Base-by-base conservation (phyloP, 2,329 filamentous ascomycete species). In the Aspergillus spinulosporus region DNA sequence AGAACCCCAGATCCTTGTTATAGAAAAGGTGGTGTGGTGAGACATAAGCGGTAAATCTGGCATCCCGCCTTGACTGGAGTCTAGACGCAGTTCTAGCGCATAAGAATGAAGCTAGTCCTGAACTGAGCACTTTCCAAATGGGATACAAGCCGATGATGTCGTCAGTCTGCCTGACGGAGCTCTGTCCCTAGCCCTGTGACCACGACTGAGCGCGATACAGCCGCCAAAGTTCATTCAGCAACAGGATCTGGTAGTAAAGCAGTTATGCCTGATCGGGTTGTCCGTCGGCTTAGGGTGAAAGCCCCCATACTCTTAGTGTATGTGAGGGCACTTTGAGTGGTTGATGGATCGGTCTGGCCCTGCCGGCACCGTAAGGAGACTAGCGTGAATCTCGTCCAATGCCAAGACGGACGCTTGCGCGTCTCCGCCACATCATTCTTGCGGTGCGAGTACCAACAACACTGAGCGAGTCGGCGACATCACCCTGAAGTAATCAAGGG, bases 401-500 rank as follows among this genome's bases (percentile, higher is more conserved):
- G 69, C 70, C 71, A 73, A 72, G 71, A 69, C 66, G 68, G 66
- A 68, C 64, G 70, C 69, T 73, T 73, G 70, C 70, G 70, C 69
- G 70, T 72, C 70, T 72, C 68, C 69, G 66, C 63, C 66, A 64
- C 59, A 56, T 45, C 49, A 52, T 57, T 55, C 54, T 48, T 57
- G 53, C 48, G 54, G 56, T 44, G 39, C 11, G 34, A 37, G 34
- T 12, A 37, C 8, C 14, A 21, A 21, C 21, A 21, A 21, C 21
- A 21, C 21, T 21, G 21, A 21, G 21, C 21, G 21, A 21, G 21
- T 21, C 21, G 21, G 21, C 21, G 14, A 52, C 28, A 37, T 28
- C 36, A 42, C 15, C n/a, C 5, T 44, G 39, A 52, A 31, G 32
- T 42, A 43, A 52, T 36, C 31, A 40, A 43, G 21, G 39, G 39